A percentile compares a stretch with the other conserved stretches of the same genome.
Conservation (phyloP, 2,329 filamentous ascomycete species). For the Pyrenophora teres region DNA sequence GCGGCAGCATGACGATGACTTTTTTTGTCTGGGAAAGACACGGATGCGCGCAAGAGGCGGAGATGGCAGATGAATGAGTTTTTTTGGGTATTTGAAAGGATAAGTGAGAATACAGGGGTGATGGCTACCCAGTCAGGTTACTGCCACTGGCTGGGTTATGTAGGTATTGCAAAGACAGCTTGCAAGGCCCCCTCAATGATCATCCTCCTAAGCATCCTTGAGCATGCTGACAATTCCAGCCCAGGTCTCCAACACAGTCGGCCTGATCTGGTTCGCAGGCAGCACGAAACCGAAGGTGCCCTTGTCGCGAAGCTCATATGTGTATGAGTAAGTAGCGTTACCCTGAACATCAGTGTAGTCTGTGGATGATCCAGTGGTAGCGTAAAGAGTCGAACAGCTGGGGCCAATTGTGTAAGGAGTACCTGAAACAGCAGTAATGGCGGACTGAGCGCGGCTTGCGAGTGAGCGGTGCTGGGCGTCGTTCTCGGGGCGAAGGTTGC, state of each 20-base stretch:
- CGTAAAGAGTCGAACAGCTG: slow-evolving; percentile 65
- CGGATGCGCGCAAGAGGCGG: too few relatives aligned
- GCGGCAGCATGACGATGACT: not conserved
- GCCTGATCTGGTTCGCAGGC: slow-evolving; percentile 55
- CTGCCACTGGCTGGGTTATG: too few relatives aligned
- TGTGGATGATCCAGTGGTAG: slow-evolving; percentile 53
- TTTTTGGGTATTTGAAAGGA: too few relatives aligned
- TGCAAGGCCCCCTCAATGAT: too few relatives aligned
- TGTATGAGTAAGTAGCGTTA: slow-evolving; percentile 52
- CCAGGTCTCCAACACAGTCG: slow-evolving; percentile 54
- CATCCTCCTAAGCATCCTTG: slow-evolving; percentile 21
- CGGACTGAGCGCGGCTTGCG: slow-evolving; percentile 54
- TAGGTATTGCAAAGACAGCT: too few relatives aligned
- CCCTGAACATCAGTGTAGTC: slow-evolving; percentile 53
- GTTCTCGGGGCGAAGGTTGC: slow-evolving; percentile 54
- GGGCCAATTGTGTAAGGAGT: slow-evolving; percentile 53
- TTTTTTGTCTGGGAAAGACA: too few relatives aligned
- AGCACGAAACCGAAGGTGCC: slow-evolving; percentile 56
- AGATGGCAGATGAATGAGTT: too few relatives aligned
- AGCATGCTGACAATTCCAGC: slow-evolving; percentile 46
- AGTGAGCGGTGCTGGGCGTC: slow-evolving; percentile 56
- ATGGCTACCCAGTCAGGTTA: too few relatives aligned
- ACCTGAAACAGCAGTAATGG: slow-evolving; percentile 60
- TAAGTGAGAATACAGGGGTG: too few relatives aligned
- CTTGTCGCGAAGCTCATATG: slow-evolving; percentile 56